These are phyloP conservation scores for Aurantiochytrium sp. DNA, from an alignment of 108 stramenopile genomes.

Conservation along the genomic window DNA sequence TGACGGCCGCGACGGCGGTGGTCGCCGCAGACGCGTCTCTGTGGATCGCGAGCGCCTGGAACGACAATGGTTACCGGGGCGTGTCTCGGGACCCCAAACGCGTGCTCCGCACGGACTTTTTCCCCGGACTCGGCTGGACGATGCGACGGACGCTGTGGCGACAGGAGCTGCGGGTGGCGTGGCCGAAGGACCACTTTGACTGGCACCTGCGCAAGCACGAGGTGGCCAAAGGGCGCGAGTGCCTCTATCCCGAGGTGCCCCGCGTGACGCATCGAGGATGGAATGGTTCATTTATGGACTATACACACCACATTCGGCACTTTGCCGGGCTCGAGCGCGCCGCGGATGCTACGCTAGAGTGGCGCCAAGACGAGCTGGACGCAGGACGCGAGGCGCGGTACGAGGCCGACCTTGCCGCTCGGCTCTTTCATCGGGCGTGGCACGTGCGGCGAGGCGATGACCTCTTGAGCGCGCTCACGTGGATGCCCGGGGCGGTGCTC, in stretches of 20 bases:
- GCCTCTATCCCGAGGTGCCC: slow-evolving; percentile 5
- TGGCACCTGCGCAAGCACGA: neutral
- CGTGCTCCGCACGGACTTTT: neutral
- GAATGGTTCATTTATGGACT: neutral
- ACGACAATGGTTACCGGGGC: neutral
- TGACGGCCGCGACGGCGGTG: neutral
- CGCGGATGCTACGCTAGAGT: neutral
- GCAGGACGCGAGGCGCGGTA: neutral
- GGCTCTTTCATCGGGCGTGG: neutral
- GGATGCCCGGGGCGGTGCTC: neutral
- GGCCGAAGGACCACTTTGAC: slow-evolving; percentile 9
- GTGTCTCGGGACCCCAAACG: neutral
- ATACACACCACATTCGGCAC: neutral
- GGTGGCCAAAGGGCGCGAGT: neutral
- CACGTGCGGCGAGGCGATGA: neutral
- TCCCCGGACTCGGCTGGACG: slow-evolving; percentile 19
- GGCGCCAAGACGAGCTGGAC: neutral
- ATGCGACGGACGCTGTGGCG: neutral
- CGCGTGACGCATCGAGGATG: neutral
- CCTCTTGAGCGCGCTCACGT: neutral
- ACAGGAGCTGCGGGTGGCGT: neutral
- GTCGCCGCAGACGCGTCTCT: neutral
- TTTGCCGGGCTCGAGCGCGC: neutral
- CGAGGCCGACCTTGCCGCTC: neutral
- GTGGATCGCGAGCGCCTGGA: slow-evolving; percentile 30